A percentile compares a stretch with the other conserved stretches of the same genome.
phyloP scores from a whole-genome alignment of 176 grass and related monocot species.

The Otatea glauca region DNA sequence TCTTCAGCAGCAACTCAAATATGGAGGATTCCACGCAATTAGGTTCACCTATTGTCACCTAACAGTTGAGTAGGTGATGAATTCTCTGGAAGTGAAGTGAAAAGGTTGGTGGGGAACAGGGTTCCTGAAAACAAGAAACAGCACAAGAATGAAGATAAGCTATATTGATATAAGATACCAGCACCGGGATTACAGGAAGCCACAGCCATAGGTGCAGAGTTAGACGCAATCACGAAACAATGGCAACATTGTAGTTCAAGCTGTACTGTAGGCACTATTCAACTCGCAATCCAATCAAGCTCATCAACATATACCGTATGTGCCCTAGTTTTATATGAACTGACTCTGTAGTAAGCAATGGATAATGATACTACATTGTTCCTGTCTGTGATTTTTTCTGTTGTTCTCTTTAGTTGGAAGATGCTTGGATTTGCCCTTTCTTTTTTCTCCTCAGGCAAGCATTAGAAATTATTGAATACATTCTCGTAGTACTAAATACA shows the following conservation, averaged over 20 bases:
- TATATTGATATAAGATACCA: neutral
- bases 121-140: slow-evolving; percentile 52
- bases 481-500: neutral
- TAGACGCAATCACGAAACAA: neutral
- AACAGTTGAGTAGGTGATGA: slow-evolving; percentile 71
- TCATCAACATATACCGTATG: neutral
- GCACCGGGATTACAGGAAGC: neutral
- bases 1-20: too few species aligned
- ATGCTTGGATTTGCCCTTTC: neutral
- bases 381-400: neutral
- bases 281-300: neutral
- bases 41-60: slow-evolving; percentile 42
- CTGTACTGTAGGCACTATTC: neutral
- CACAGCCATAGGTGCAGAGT: neutral
- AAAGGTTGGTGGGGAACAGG: slow-evolving; percentile 62
- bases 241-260: neutral
- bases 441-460: neutral
- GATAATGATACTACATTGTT: neutral
- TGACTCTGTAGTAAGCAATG: neutral
- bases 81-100: slow-evolving; percentile 93
- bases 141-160: neutral
- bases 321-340: slow-evolving; percentile 3
- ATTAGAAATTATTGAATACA: neutral
- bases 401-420: neutral
- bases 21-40: neutral